A percentile compares a stretch with the other conserved stretches of the same genome.
Evolutionary conservation across 2,329 filamentous ascomycete genomes (phyloP).

Genomic region (Xylogone sp.): DNA sequence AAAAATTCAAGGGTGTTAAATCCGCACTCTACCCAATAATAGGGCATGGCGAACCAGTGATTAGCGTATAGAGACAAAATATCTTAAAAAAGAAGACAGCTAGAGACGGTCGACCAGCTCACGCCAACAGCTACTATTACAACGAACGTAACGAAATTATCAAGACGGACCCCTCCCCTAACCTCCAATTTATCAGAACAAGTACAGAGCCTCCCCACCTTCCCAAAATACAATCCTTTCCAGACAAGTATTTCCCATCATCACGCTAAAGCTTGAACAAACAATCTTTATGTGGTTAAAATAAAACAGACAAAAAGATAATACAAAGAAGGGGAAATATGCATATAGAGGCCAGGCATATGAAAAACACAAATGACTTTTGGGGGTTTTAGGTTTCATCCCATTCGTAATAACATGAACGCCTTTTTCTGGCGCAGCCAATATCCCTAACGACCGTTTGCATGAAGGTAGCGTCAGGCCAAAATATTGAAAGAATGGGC

Average conservation of each 20-base stretch:
- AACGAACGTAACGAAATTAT: constrained; percentile 25
- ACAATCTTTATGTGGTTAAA: constrained; percentile 15
- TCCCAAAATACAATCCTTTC: constrained; percentile 17
- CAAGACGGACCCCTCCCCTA: neutral
- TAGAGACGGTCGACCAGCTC: constrained; percentile 24
- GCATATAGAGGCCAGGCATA: constrained; percentile 15
- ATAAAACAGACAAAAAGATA: no score
- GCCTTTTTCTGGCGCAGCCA: constrained; percentile 19
- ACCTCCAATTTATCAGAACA: constrained; percentile 13
- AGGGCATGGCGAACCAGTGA: neutral
- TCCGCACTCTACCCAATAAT: neutral
- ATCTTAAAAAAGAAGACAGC: constrained; percentile 14
- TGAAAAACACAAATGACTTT: constrained; percentile 25
- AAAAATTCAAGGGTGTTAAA: neutral
- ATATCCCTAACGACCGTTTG: constrained; percentile 21
- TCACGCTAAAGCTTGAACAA: constrained; percentile 30
- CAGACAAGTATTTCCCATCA: constrained; percentile 21
- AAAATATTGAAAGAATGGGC: constrained; percentile 21
- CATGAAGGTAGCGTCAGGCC: constrained; percentile 17
- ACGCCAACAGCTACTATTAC: constrained; percentile 27
- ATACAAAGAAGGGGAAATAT: constrained; percentile 27
- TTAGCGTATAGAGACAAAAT: constrained; percentile 9
- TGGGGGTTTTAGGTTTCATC: constrained; percentile 15
- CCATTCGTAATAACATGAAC: constrained; percentile 25
- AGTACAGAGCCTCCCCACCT: no score